Evolutionary conservation across 371 early-diverging fungal species (phyloP).

Genomic region (Mortierella sp.): DNA sequence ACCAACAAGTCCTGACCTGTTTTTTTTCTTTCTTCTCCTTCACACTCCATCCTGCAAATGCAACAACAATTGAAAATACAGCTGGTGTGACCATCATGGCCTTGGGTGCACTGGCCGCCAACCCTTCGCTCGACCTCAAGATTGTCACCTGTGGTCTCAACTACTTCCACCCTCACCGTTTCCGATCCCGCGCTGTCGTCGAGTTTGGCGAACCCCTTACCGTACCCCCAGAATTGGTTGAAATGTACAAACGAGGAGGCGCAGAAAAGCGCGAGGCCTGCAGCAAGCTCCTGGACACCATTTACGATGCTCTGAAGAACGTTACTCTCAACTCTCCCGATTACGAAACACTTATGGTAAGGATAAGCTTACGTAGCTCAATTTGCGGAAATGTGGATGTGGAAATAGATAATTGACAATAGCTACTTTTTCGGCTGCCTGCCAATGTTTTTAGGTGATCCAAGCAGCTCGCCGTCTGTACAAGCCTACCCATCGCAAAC

Average conservation of each 20-base stretch:
- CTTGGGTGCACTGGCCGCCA: constrained; percentile 92
- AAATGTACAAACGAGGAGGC: constrained; percentile 87
- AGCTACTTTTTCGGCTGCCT: background rate
- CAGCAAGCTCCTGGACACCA: constrained; percentile 79
- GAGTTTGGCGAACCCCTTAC: constrained; percentile 95
- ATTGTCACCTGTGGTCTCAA: constrained; percentile 94
- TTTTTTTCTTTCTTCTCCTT: constrained; percentile 3
- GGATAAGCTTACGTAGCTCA: background rate
- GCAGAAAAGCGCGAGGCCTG: constrained; percentile 85
- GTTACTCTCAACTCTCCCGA: constrained; percentile 96
- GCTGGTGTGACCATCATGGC: constrained; percentile 95
- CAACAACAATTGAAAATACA: constrained; percentile 13
- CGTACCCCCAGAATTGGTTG: constrained; percentile 82
- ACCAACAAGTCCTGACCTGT: constrained; percentile 5
- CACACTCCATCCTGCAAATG: background rate
- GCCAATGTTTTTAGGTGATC: constrained; percentile 69
- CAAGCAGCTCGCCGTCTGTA: constrained; percentile 97
- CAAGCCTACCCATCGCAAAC: constrained; percentile 85
- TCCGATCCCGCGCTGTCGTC: constrained; percentile 96
- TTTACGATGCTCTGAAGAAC: constrained; percentile 83
- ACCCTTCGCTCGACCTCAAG: constrained; percentile 90
- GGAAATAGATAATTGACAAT: background rate
- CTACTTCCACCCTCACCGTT: constrained; percentile 97
- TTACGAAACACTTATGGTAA: constrained; percentile 91
- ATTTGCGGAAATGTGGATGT: background rate